These are phyloP conservation scores for Naumovozyma dairenensis DNA, from an alignment of 805 yeast species.

Conservation along the genomic window DNA sequence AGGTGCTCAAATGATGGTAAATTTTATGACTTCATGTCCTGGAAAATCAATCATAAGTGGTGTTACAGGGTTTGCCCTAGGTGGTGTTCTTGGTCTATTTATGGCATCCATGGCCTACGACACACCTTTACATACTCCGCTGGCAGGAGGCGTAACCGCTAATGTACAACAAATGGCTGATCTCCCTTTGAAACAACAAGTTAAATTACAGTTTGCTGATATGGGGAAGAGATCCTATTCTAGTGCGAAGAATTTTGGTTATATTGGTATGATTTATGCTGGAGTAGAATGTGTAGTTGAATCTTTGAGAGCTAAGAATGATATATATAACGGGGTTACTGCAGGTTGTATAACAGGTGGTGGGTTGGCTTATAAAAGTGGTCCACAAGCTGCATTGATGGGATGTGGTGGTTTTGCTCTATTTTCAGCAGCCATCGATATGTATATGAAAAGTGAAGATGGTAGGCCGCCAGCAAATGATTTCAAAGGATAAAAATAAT, in stretches of 20 bases:
- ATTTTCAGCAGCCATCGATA: conserved; percentile 78
- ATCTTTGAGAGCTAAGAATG: conserved; percentile 79
- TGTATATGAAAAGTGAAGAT: conserved; percentile 76
- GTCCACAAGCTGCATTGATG: conserved; percentile 82
- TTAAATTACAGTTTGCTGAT: conserved; percentile 82
- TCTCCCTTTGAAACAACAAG: conserved; percentile 84
- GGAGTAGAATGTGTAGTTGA: conserved; percentile 91
- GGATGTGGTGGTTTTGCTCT: conserved; percentile 99
- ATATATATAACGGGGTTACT: conserved; percentile 78
- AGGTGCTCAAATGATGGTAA: conserved; percentile 77
- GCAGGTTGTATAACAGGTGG: conserved; percentile 98
- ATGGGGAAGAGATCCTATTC: conserved; percentile 85
- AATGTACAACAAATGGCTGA: conserved; percentile 55
- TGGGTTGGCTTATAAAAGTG: conserved; percentile 82
- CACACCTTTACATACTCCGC: conserved; percentile 30
- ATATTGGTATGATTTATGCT: conserved; percentile 80
- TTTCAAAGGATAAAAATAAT: conserved; percentile 60
- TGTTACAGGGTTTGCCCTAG: conserved; percentile 85
- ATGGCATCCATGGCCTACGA: conserved; percentile 62
- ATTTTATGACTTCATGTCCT: conserved; percentile 85
- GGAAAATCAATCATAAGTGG: conserved; percentile 90
- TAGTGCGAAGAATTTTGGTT: conserved; percentile 90
- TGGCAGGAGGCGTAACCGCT: conserved; percentile 12
- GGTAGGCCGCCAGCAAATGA: conserved; percentile 80
- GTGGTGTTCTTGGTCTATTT: conserved; percentile 91